Evolutionary conservation across 176 grass and related monocot species (phyloP).

Genomic region (Musa schizocarpa): DNA sequence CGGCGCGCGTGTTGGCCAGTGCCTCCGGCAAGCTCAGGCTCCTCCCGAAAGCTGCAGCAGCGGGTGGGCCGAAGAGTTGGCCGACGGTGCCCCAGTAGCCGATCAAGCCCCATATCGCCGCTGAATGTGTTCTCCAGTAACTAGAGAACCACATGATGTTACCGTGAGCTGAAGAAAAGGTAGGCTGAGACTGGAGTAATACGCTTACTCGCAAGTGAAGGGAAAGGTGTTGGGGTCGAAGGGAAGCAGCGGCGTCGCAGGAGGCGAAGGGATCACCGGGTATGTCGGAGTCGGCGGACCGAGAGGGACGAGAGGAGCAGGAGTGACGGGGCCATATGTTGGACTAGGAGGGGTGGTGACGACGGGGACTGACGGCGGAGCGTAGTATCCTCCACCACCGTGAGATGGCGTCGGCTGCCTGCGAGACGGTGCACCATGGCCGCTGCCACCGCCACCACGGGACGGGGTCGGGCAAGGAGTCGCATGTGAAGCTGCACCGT

Average conservation of each 20-base stretch:
- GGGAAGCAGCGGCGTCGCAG: background rate
- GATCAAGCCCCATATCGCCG: conserved; percentile 34
- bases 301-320: background rate
- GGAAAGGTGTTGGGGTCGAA: background rate
- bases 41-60: conserved; percentile 38
- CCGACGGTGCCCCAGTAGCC: conserved; percentile 43
- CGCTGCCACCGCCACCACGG: background rate
- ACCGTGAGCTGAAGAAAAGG: too few species aligned
- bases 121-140: conserved; percentile 63
- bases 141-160: conserved; percentile 14
- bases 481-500: background rate
- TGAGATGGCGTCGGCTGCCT: background rate
- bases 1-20: conserved; percentile 50
- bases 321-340: background rate
- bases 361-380: background rate
- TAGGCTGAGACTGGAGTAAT: too few species aligned
- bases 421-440: background rate
- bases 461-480: background rate
- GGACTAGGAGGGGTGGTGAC: too few species aligned
- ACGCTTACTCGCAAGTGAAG: conserved; percentile 1
- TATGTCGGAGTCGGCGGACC: background rate
- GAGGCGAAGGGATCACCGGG: background rate
- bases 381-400: background rate
- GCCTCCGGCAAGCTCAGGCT: conserved; percentile 61
- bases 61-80: conserved; percentile 37